phyloP scores from a whole-genome alignment of 345 rosid genomes.

The Mangifera indica region DNA sequence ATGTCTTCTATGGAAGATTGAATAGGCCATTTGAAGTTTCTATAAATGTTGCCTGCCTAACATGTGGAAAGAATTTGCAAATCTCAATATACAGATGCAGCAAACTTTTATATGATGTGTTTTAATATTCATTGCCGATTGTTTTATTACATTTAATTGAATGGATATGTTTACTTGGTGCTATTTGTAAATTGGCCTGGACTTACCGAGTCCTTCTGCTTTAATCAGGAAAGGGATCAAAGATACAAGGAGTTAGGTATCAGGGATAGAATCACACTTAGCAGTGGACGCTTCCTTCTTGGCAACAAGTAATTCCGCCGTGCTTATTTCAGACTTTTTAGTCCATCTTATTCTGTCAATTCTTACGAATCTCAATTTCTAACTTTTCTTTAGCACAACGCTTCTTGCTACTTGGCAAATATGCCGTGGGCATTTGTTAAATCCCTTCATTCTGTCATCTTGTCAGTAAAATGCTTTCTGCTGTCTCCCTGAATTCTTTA shows the following conservation, averaged over 20 bases:
- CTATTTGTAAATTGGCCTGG: constrained; percentile 5
- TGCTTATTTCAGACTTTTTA: constrained; percentile 8
- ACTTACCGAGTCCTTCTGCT: constrained; percentile 18
- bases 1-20: not conserved
- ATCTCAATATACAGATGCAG: not conserved
- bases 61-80: not conserved
- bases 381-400: too few species aligned
- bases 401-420: too few species aligned
- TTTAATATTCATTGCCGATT: not conserved
- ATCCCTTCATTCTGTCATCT: too few species aligned
- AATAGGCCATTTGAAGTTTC: not conserved
- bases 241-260: constrained; percentile 94
- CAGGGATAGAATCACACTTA: constrained; percentile 89
- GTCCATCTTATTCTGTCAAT: not conserved
- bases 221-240: constrained; percentile 83
- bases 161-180: not conserved
- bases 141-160: not conserved
- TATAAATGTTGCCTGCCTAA: not conserved
- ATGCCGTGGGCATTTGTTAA: too few species aligned
- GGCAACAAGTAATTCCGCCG: constrained; percentile 69
- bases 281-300: constrained; percentile 89
- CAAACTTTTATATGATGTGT: not conserved
- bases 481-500: too few species aligned
- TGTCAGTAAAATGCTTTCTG: too few species aligned
- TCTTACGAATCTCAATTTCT: too few species aligned